phyloP scores from a whole-genome alignment of 495 filamentous ascomycete species.

The Podospora pseudoanserina region DNA sequence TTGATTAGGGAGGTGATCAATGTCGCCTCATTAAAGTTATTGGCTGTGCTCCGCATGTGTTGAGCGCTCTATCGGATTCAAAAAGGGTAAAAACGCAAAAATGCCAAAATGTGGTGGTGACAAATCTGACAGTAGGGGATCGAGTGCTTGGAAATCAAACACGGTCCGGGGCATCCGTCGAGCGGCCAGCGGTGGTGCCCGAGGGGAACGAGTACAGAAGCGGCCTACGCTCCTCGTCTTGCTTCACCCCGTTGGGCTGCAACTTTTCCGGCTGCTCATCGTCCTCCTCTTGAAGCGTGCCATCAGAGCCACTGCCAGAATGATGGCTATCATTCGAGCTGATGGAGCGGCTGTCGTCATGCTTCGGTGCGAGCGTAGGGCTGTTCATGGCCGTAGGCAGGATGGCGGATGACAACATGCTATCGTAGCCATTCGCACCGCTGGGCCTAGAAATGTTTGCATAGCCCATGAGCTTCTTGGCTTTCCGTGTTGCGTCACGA shows the following conservation, averaged over 20 bases:
- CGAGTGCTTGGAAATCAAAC: neutral
- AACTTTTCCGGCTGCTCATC: constrained; percentile 9
- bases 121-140: neutral
- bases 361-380: constrained; percentile 11
- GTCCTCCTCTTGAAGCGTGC: constrained; percentile 29
- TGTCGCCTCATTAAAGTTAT: neutral
- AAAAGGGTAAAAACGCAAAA: neutral
- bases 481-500: constrained; percentile 52
- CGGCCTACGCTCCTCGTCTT: constrained; percentile 9
- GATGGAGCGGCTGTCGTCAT: constrained; percentile 21
- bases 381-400: constrained; percentile 26
- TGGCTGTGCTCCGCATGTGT: neutral
- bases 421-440: constrained; percentile 32
- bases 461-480: constrained; percentile 50
- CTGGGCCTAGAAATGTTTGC: constrained; percentile 37
- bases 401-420: constrained; percentile 33
- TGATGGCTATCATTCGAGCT: constrained; percentile 19
- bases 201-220: constrained; percentile 18
- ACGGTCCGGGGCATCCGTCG: constrained; percentile 12
- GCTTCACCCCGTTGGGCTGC: neutral
- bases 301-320: constrained; percentile 25
- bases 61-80: neutral
- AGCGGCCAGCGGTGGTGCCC: constrained; percentile 13
- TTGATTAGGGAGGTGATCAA: neutral
- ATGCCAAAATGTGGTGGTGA: neutral